Conservation (phyloP, 2,329 filamentous ascomycete genomes). For the Emmonsiellopsis sp. region DNA sequence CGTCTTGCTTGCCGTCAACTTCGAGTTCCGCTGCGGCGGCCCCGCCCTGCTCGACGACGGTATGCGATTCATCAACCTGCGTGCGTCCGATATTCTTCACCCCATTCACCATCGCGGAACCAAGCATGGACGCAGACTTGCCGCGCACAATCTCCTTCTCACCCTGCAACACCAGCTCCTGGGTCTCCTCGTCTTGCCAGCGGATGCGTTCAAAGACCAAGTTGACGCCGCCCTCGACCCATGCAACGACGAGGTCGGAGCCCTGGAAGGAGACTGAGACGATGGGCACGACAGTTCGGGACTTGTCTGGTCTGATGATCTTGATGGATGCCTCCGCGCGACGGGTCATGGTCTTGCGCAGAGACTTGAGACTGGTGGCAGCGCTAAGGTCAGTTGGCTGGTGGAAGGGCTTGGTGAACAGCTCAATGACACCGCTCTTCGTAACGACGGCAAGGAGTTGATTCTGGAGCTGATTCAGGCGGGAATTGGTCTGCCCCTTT, state of each 20-base stretch:
- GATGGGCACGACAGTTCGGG: constrained; percentile 31
- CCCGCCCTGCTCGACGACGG: constrained; percentile 42
- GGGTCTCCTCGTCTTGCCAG: constrained; percentile 36
- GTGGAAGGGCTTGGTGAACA: constrained; percentile 41
- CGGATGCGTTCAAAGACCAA: constrained; percentile 40
- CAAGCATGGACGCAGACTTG: constrained; percentile 33
- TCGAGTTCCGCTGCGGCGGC: constrained; percentile 34
- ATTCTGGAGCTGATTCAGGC: constrained; percentile 20
- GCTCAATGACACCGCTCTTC: constrained; percentile 38
- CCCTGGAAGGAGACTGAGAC: constrained; percentile 37
- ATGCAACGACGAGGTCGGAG: constrained; percentile 37
- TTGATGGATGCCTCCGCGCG: constrained; percentile 37
- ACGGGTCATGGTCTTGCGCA: constrained; percentile 35
- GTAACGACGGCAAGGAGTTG: constrained; percentile 39
- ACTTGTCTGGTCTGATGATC: constrained; percentile 33
- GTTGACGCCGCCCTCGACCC: constrained; percentile 41
- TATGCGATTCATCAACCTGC: constrained; percentile 48
- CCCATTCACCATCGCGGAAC: constrained; percentile 44
- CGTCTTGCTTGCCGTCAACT: constrained; percentile 23
- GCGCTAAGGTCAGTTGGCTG: constrained; percentile 21
- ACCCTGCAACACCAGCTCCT: constrained; percentile 36
- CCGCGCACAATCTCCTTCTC: constrained; percentile 34
- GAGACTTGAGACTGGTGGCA: constrained; percentile 34
- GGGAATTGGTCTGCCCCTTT: constrained; percentile 8
- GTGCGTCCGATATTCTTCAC: constrained; percentile 41